Evolutionary conservation across 495 filamentous ascomycete species (phyloP), one percentile per base, ranked within the genome.

Genomic region (Daldinia loculata): DNA sequence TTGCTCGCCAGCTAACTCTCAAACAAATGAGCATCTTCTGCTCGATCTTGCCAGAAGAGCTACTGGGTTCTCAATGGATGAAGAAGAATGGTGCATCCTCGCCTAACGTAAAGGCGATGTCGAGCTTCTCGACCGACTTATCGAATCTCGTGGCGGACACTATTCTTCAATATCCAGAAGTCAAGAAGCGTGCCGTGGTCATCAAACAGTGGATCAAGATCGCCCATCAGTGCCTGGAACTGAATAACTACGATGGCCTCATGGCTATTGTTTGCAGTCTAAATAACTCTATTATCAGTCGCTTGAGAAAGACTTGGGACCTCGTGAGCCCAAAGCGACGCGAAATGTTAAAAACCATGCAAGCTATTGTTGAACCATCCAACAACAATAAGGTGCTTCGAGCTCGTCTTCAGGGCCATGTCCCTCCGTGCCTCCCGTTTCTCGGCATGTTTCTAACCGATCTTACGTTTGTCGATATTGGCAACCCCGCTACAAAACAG

Each of bases 161-260:
- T 2, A 97, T 98, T 70, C 87, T 99, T 14, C 88, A 90, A 58
- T 84, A 91, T 29, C 87, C 93, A 56, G 96, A 98, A 79, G 89
- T 89, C 12, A 98, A 98, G 84, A 96, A 93, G 81, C 89, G 96
- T 36, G 95, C 96, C 2, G 77, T 84, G 2, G 89, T 93, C 51
- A 95, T 99, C 83, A 98, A 99, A 83, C 94, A 98, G 72, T 99
- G 96, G 96, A 92, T 97, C 61, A 99, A 99, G 84, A 92, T 98
- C 67, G 92, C 93, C 2, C 89, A 90, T 75, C 91, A 91, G 67
- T 97, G 93, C 74, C 83, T 96, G 11, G 90, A 93, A 67, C 84
- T 99, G 7, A 92, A 94, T 80, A 99, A 99, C 81, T 99, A 98
- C 77, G 94, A 98, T 75, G 92, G 93, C 0, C 83, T 98, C 43